Base-by-base conservation (phyloP, 768 basidiomycete species). In the Mycena olivaceomarginata region DNA sequence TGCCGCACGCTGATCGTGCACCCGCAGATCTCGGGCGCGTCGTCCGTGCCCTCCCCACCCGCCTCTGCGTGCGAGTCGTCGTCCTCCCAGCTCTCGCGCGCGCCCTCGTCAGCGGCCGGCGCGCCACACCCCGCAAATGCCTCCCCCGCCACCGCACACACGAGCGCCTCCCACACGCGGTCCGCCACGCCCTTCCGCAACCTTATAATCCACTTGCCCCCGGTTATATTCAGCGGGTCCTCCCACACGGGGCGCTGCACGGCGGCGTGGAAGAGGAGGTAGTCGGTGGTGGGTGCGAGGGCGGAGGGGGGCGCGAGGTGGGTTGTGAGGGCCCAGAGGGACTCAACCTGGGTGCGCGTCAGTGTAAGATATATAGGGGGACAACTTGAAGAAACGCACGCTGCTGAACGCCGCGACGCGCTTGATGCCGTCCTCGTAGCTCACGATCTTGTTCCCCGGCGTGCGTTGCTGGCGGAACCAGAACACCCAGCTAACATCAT, bases 171-270 rank as follows among this genome's bases (percentile, higher is more conserved):
- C 97, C 97, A 98, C 67, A 98, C 86, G 40, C 96, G 93, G 86
- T 98, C 97, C 5, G 96, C 93, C 45, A 98, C 90, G 59, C 97
- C 97, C 83, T 99, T 98, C 80, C 93, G 92, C 64, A 99, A 90
- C 69, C 98, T 95, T 74, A 99, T 91, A 67, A 98, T 98, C 95
- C 97, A 99, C 85, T 98, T 98, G 5, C 97, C 98, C 39, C 98
- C 98, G 18, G 92, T 84, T 65, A 93, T 84, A 84, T 98, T 98
- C 72, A 97, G 88, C 16, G 97, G 95, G 85, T 98, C 97, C 84
- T 99, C 98, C 98, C 98, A 99, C 4, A 98, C 95, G 0, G 98
- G 98, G 57, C 96, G 91, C 31, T 94, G 93, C 73, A 99, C 90
- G 53, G 93, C 94, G 3, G 92, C 88, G 80, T 97, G 96, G 88